Evolutionary conservation across 2,329 filamentous ascomycete genomes (phyloP).

Genomic region (Colletotrichum navitas): DNA sequence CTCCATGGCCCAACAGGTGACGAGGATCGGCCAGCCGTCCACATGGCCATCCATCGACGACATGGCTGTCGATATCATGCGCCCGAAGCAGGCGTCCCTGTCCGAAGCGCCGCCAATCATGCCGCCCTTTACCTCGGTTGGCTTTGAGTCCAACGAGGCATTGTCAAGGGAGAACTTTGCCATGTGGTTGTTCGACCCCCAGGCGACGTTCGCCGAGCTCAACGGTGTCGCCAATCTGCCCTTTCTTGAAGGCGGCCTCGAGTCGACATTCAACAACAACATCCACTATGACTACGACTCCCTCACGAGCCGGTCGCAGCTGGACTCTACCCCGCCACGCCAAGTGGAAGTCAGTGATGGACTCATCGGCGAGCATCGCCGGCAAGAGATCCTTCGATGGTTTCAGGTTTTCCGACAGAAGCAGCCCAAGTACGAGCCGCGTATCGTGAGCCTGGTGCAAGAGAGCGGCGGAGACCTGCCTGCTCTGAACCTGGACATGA

Average conservation of each 20-base stretch:
- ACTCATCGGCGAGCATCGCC: conserved; percentile 58
- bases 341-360: conserved; percentile 57
- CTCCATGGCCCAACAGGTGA: conserved; percentile 21
- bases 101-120: conserved; percentile 53
- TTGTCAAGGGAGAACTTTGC: conserved; percentile 61
- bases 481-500: conserved; percentile 79
- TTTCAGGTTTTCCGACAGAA: conserved; percentile 59
- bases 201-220: conserved; percentile 57
- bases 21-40: conserved; percentile 46
- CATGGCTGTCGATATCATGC: conserved; percentile 51
- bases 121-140: conserved; percentile 49
- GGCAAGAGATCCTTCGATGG: conserved; percentile 59
- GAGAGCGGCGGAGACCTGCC: conserved; percentile 59
- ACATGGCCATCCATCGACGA: conserved; percentile 54
- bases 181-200: conserved; percentile 64
- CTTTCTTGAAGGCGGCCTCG: conserved; percentile 63
- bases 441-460: conserved; percentile 46
- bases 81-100: conserved; percentile 50
- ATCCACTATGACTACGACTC: conserved; percentile 66
- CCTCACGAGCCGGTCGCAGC: conserved; percentile 60
- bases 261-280: conserved; percentile 64
- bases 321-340: conserved; percentile 58
- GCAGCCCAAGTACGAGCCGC: conserved; percentile 55
- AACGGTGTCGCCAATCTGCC: conserved; percentile 57
- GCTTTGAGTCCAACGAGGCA: conserved; percentile 52